Evolutionary conservation across 2,329 filamentous ascomycete species (phyloP).

Genomic region (Basipetospora chlamydospora): DNA sequence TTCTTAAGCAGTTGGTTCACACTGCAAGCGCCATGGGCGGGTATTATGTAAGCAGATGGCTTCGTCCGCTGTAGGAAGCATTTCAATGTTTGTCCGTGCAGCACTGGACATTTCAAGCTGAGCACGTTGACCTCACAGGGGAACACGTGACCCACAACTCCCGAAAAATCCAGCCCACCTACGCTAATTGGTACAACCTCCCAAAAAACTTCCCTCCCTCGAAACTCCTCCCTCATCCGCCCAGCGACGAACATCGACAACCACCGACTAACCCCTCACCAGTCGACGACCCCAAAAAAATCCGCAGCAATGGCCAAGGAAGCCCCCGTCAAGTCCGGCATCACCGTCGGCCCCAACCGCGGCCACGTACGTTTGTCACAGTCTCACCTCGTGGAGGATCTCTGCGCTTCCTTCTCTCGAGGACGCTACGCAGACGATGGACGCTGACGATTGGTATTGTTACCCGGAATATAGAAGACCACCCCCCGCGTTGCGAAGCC

Average conservation of each 20-base stretch:
- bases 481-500: slow-evolving; percentile 64
- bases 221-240: slow-evolving; percentile 7
- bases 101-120: too few relatives aligned
- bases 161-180: slow-evolving; percentile 9
- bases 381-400: slow-evolving; percentile 67
- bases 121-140: too few relatives aligned
- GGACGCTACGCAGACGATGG: slow-evolving; percentile 38
- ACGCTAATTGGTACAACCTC: not conserved
- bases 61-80: too few relatives aligned
- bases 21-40: too few relatives aligned
- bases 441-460: slow-evolving; percentile 37
- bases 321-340: slow-evolving; percentile 40
- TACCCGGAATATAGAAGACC: slow-evolving; percentile 52
- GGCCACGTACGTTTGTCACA: slow-evolving; percentile 44
- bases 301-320: slow-evolving; percentile 46
- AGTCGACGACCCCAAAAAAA: slow-evolving; percentile 15
- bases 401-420: slow-evolving; percentile 28
- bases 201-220: not conserved
- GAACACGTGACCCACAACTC: slow-evolving; percentile 19
- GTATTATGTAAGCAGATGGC: too few relatives aligned
- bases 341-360: slow-evolving; percentile 48
- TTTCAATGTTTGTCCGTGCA: too few relatives aligned
- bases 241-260: slow-evolving; percentile 14
- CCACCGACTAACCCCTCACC: slow-evolving; percentile 17
- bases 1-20: too few relatives aligned